Evolutionary conservation across 805 yeast species (phyloP).

Genomic region (Wickerhamomyces kurtzmanii): DNA sequence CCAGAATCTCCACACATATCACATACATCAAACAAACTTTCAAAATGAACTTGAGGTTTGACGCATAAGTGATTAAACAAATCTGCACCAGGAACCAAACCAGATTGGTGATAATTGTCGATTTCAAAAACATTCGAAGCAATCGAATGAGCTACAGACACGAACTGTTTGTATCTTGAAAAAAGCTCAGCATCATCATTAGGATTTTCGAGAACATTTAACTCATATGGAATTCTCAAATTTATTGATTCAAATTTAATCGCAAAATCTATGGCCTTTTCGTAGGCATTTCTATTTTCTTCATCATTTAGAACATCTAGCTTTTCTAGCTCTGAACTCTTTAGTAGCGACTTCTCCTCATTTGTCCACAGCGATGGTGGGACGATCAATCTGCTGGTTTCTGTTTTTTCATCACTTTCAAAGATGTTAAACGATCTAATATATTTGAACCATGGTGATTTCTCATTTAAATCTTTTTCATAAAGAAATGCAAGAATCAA

Average conservation of each 20-base stretch:
- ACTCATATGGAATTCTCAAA: conserved; percentile 26
- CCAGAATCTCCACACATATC: conserved; percentile 34
- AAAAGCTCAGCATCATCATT: conserved; percentile 14
- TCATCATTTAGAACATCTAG: conserved; percentile 48
- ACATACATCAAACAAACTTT: conserved; percentile 43
- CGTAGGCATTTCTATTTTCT: conserved; percentile 29
- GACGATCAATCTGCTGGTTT: conserved; percentile 21
- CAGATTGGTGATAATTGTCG: conserved; percentile 65
- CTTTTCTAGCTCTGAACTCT: conserved; percentile 50
- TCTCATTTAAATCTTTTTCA: conserved; percentile 46
- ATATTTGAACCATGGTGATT: conserved; percentile 77
- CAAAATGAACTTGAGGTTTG: conserved; percentile 60
- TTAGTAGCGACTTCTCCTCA: conserved; percentile 32
- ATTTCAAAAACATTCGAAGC: conserved; percentile 77
- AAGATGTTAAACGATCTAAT: conserved; percentile 51
- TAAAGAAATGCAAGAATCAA: conserved; percentile 63
- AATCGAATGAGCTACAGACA: conserved; percentile 47
- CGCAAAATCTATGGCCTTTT: conserved; percentile 24
- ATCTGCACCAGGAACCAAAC: conserved; percentile 87
- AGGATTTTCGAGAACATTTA: conserved; percentile 8
- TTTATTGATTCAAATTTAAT: too few species aligned
- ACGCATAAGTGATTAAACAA: conserved; percentile 65
- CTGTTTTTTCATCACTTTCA: conserved; percentile 20
- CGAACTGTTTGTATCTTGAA: conserved; percentile 34
- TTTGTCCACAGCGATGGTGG: conserved; percentile 66